Percentiles rank a stretch among this genome's conserved stretches.
Evolutionary conservation across 2,329 filamentous ascomycete genomes (phyloP).

Genomic region (Monosporascus cannonballus): DNA sequence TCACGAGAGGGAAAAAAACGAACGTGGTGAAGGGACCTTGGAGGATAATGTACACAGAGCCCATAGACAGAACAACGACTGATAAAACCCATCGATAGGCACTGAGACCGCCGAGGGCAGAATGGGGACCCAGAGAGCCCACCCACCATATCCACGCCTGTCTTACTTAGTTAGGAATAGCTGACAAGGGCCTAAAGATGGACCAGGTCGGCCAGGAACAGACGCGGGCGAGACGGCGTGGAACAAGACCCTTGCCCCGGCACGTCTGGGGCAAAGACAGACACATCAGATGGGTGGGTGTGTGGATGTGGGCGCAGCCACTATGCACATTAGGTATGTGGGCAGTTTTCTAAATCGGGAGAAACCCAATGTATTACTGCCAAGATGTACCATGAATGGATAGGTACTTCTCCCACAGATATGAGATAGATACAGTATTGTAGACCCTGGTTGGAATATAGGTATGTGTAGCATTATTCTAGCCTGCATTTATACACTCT

Average conservation of each 20-base stretch:
- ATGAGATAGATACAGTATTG: neutral
- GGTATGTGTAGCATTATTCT: neutral
- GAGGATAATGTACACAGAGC: conserved; percentile 27
- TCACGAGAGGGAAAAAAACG: conserved; percentile 25
- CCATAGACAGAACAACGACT: conserved; percentile 33
- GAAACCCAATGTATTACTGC: conserved; percentile 7
- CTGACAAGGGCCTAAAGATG: conserved; percentile 32
- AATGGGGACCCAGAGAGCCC: conserved; percentile 29
- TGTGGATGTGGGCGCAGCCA: conserved; percentile 21
- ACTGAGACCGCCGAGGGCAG: conserved; percentile 27
- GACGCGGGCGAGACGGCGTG: conserved; percentile 23
- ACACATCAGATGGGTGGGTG: conserved; percentile 35
- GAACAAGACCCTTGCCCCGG: conserved; percentile 24
- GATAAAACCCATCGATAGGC: conserved; percentile 36
- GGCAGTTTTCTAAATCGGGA: conserved; percentile 27
- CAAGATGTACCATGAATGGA: conserved; percentile 17
- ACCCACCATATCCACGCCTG: conserved; percentile 34
- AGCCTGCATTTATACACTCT: neutral
- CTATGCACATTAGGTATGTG: conserved; percentile 4
- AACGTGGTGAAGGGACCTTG: conserved; percentile 27
- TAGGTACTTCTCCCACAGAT: conserved; percentile 8
- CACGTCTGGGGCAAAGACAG: conserved; percentile 38
- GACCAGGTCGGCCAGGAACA: conserved; percentile 25
- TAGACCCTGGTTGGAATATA: conserved; percentile 6
- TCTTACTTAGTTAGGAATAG: conserved; percentile 45